These are phyloP conservation scores for Podospora anserina DNA, from an alignment of 495 filamentous ascomycete species.

Conservation along the genomic window DNA sequence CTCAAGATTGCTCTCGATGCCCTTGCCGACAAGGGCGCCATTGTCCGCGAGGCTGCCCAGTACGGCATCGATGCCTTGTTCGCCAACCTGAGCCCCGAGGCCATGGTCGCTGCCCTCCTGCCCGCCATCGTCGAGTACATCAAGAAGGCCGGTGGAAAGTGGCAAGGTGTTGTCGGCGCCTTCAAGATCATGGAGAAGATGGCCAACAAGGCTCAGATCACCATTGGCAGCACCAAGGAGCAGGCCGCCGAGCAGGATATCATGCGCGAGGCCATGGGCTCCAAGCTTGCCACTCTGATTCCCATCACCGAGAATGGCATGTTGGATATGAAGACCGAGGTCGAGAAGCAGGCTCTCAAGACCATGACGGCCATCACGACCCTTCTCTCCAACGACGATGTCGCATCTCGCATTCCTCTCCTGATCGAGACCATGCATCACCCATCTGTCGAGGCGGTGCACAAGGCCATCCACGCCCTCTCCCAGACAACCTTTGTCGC, in stretches of 20 bases:
- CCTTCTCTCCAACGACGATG: constrained; percentile 94
- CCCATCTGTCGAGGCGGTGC: constrained; percentile 79
- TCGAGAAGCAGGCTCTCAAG: constrained; percentile 80
- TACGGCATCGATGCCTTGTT: constrained; percentile 93
- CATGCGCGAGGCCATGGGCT: constrained; percentile 86
- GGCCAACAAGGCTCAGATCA: constrained; percentile 88
- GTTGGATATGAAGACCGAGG: constrained; percentile 93
- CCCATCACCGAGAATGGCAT: constrained; percentile 89
- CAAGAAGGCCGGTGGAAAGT: constrained; percentile 78
- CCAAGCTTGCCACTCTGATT: constrained; percentile 83
- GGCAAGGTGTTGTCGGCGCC: constrained; percentile 90
- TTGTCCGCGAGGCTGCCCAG: constrained; percentile 86
- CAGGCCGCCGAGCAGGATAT: constrained; percentile 82
- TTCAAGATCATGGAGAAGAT: constrained; percentile 79
- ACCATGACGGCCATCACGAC: constrained; percentile 89
- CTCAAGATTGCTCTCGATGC: constrained; percentile 74
- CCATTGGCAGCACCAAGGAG: constrained; percentile 69
- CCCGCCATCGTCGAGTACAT: constrained; percentile 72
- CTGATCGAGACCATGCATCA: constrained; percentile 94
- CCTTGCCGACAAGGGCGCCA: constrained; percentile 82
- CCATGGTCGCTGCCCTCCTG: constrained; percentile 73
- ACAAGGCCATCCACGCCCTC: constrained; percentile 94
- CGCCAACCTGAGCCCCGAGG: constrained; percentile 70
- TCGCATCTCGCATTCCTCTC: constrained; percentile 86
- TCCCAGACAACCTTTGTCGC: constrained; percentile 99